Base-by-base conservation (phyloP, 202 grass and related monocot genomes). In the Brachypodium distachyon region DNA sequence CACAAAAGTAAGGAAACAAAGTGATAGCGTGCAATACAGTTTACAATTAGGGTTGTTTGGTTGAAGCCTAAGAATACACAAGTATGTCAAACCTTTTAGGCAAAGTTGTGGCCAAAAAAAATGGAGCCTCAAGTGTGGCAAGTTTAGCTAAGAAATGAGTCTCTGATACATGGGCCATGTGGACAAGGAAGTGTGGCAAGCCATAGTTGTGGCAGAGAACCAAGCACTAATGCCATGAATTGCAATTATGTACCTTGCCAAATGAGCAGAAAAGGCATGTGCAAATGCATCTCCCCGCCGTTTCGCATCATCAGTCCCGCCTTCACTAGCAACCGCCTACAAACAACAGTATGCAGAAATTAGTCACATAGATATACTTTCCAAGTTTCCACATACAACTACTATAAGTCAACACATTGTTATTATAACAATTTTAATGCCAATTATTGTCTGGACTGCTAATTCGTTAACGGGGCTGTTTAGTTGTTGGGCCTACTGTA, bases 301-400 rank as follows among this genome's bases (percentile, higher is more conserved):
- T 90, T 95, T 92, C 29, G 95, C 91, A 63, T 98, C 95, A 67
- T 95, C 91, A 19, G 89, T 98, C 67, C 95, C 95, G 74, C 95
- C 95, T 98, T 98, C 95, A 82, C 89, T 98, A 65, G 95, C 95
- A 86, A 98, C 95, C 10, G 95, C 95, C 95, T 98, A 72, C 21
- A 85, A 48, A 91, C 43, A 81, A 58, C n/a, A 76, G 32, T 27
- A 63, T 34, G 9, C 17, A 65, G n/a, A 68, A 51, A 38, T 61
- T 76, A 64, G 31, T 40, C 16, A 62, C 74, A 65, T 2, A 49
- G 33, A 50, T 3, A 61, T 44, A 79, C 6, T 17, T 29, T 29
- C 40, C 44, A 77, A 33, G 37, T 56, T 56, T 48, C 12, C 37
- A 69, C 52, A 31, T 63, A n/a, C n/a, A 82, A 27, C 44, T 34